These are phyloP conservation scores for Zygoascus bituminiphila DNA, from an alignment of 805 yeast genomes.

Conservation along the genomic window DNA sequence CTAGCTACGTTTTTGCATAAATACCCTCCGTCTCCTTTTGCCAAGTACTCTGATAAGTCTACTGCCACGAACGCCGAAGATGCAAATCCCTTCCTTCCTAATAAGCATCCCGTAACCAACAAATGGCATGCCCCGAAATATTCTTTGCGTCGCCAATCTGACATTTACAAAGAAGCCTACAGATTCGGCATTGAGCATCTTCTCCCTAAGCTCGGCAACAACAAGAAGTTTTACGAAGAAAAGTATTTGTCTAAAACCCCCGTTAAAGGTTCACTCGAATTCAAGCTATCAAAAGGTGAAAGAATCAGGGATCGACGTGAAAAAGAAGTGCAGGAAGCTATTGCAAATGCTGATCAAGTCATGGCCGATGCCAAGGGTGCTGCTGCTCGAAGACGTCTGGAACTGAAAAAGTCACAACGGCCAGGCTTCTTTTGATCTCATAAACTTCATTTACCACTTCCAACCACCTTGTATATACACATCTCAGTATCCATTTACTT, in stretches of 20 bases:
- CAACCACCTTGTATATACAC: background rate
- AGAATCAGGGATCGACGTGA: constrained; percentile 48
- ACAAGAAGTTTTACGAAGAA: constrained; percentile 67
- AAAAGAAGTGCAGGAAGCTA: constrained; percentile 55
- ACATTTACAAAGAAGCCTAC: constrained; percentile 71
- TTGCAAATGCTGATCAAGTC: constrained; percentile 47
- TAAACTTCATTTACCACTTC: background rate
- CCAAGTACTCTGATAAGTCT: constrained; percentile 55
- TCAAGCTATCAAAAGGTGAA: constrained; percentile 79
- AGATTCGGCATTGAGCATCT: constrained; percentile 72
- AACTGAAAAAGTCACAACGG: background rate
- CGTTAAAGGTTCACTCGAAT: constrained; percentile 67
- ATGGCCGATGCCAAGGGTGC: constrained; percentile 1
- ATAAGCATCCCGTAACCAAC: constrained; percentile 76
- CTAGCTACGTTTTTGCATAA: constrained; percentile 67
- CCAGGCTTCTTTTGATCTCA: constrained; percentile 2
- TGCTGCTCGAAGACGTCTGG: background rate
- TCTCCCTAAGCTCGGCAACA: constrained; percentile 55
- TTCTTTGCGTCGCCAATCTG: constrained; percentile 76
- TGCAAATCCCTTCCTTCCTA: constrained; percentile 83
- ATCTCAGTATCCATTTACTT: background rate
- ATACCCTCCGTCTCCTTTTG: constrained; percentile 80
- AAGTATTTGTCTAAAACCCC: constrained; percentile 61
- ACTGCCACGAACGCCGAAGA: constrained; percentile 55
- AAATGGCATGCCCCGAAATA: constrained; percentile 67